These are phyloP conservation scores for Phialophora verrucosa DNA, from an alignment of 2,329 filamentous ascomycete species.

Conservation along the genomic window DNA sequence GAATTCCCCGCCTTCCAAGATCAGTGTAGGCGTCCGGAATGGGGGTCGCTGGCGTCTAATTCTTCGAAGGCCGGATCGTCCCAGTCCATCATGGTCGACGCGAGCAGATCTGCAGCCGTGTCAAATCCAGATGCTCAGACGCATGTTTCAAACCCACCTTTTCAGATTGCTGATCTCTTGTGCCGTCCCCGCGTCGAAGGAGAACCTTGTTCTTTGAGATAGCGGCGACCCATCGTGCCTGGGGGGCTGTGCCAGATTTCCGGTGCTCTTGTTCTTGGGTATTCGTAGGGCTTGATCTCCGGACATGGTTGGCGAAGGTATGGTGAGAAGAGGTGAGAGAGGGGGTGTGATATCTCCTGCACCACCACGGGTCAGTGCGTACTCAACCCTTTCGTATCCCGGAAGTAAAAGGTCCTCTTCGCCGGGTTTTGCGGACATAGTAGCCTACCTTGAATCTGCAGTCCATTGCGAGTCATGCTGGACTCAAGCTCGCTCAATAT, in stretches of 20 bases:
- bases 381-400: background rate
- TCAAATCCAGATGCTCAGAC: background rate
- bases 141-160: constrained; percentile 63
- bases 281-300: constrained; percentile 40
- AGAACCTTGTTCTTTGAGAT: constrained; percentile 70
- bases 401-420: constrained; percentile 3
- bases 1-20: constrained; percentile 66
- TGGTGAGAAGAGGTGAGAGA: constrained; percentile 29
- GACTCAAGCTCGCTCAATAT: constrained; percentile 12
- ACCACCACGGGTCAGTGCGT: constrained; percentile 17
- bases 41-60: constrained; percentile 82
- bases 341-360: constrained; percentile 33
- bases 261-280: constrained; percentile 57
- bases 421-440: background rate
- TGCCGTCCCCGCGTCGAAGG: constrained; percentile 73
- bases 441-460: constrained; percentile 29
- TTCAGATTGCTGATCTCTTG: constrained; percentile 72
- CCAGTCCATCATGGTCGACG: constrained; percentile 85
- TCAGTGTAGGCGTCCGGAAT: constrained; percentile 67
- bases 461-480: constrained; percentile 35
- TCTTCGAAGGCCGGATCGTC: constrained; percentile 83
- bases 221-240: constrained; percentile 62
- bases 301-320: constrained; percentile 22
- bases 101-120: constrained; percentile 71
- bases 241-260: constrained; percentile 51